These are phyloP conservation scores for Vigna reflexopilosa DNA, from an alignment of 306 rosid genomes.

Conservation along the genomic window DNA sequence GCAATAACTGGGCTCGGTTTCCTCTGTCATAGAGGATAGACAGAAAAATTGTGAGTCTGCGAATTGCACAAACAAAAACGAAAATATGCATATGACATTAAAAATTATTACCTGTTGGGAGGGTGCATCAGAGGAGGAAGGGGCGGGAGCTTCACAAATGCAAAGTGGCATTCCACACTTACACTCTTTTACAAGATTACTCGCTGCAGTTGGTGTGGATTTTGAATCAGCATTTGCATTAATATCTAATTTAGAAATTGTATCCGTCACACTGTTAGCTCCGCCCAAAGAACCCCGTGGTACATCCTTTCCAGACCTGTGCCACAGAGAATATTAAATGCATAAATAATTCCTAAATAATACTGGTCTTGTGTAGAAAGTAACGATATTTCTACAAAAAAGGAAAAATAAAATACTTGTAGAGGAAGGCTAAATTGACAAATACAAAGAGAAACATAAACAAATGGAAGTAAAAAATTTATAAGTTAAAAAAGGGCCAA, in stretches of 20 bases:
- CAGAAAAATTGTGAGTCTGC: constrained; percentile 34
- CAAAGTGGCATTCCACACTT: constrained; percentile 99
- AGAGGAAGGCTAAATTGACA: neutral
- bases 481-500: neutral
- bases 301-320: constrained; percentile 63
- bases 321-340: constrained; percentile 38
- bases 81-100: constrained; percentile 5
- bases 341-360: constrained; percentile 1
- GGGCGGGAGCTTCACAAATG: constrained; percentile 83
- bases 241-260: constrained; percentile 72
- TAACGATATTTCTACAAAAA: constrained; percentile 6
- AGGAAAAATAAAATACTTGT: constrained; percentile 15
- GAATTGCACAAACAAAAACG: neutral
- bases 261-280: constrained; percentile 57
- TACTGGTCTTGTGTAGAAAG: constrained; percentile 36
- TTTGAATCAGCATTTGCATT: constrained; percentile 52
- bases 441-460: constrained; percentile 21
- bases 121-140: constrained; percentile 56
- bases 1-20: constrained; percentile 52
- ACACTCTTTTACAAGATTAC: constrained; percentile 61
- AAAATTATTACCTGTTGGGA: constrained; percentile 63
- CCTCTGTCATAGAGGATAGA: constrained; percentile 51
- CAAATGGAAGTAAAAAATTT: constrained; percentile 5
- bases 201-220: constrained; percentile 51
- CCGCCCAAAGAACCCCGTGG: constrained; percentile 58